A percentile compares a stretch with the other conserved stretches of the same genome.
phyloP scores from a whole-genome alignment of 2,329 filamentous ascomycete species.

The Aureobasidium sp. region DNA sequence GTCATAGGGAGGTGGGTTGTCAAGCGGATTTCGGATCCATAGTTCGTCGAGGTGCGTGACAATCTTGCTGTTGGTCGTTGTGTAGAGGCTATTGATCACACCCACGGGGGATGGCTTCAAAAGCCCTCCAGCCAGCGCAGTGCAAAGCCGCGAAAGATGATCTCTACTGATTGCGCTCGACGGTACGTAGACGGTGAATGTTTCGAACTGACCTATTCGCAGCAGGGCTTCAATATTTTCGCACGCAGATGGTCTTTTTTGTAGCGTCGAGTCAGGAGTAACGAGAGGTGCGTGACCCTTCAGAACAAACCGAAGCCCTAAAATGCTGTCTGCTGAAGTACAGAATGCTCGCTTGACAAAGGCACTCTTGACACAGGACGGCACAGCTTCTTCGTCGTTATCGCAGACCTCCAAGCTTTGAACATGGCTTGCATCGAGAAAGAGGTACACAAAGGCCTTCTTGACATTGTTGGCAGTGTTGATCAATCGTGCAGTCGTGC shows the following conservation, averaged over 20 bases:
- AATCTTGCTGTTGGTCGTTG: background rate
- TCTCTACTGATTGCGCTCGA: background rate
- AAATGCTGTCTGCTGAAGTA: background rate
- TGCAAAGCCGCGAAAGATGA: background rate
- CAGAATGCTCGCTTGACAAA: background rate
- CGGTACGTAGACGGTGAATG: background rate
- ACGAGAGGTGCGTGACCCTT: background rate
- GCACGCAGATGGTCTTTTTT: background rate
- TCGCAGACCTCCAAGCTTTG: background rate
- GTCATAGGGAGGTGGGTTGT: background rate
- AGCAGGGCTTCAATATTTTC: background rate
- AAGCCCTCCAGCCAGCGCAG: background rate
- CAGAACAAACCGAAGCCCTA: background rate
- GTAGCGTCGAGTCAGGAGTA: background rate
- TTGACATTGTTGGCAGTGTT: background rate
- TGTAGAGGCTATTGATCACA: background rate
- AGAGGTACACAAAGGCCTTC: background rate
- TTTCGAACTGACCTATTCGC: background rate
- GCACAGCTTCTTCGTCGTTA: background rate
- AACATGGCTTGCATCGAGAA: slow-evolving; percentile 1
- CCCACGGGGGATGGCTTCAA: background rate
- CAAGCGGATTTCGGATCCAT: background rate
- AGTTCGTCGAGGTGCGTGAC: background rate
- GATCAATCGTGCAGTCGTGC: background rate
- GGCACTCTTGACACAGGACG: background rate